These are phyloP conservation scores for Barbarea vulgaris DNA, from an alignment of 345 rosid genomes.

Conservation along the genomic window DNA sequence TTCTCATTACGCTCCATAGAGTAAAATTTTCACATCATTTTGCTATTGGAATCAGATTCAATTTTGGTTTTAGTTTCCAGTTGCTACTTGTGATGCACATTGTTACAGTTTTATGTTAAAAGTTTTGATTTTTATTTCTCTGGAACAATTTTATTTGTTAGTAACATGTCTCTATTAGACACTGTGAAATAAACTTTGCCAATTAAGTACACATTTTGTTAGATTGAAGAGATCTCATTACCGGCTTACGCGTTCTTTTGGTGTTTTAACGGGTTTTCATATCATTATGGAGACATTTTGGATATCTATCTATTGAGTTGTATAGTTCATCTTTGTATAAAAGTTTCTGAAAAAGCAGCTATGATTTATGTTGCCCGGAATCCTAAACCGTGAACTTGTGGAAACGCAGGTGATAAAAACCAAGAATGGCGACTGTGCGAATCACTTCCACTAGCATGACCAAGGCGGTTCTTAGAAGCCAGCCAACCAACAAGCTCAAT, in stretches of 20 bases:
- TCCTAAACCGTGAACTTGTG: background rate
- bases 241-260: no score
- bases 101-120: no score
- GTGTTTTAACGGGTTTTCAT: background rate
- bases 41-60: no score
- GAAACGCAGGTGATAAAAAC: conserved; percentile 27
- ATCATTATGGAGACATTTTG: background rate
- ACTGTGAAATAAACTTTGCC: no score
- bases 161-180: no score
- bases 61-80: no score
- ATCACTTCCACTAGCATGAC: conserved; percentile 52
- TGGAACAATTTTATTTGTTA: no score
- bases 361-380: background rate
- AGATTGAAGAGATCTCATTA: background rate
- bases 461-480: conserved; percentile 48
- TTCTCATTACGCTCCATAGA: no score
- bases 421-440: conserved; percentile 52
- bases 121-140: no score
- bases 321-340: background rate
- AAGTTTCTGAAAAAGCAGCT: background rate
- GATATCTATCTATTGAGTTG: background rate
- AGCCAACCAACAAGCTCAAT: conserved; percentile 30
- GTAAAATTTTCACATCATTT: no score
- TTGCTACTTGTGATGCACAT: no score
- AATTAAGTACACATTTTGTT: no score